Evolutionary conservation across 2,329 filamentous ascomycete species (phyloP).

Genomic region (Beauveria australis): DNA sequence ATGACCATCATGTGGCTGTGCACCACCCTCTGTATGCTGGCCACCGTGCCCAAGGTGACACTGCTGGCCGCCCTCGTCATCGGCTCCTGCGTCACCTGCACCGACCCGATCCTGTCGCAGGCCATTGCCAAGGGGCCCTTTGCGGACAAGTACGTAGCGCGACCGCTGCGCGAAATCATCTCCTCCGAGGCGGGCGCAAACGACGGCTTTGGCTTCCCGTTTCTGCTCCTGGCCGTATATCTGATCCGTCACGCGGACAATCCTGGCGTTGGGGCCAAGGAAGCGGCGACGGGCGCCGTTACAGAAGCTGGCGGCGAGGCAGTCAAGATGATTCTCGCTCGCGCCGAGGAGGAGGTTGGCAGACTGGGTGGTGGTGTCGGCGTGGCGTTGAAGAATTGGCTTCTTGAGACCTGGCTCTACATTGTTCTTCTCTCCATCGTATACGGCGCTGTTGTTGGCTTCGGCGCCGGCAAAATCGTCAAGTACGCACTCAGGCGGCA

Average conservation of each 20-base stretch:
- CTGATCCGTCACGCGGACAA: slow-evolving; percentile 46
- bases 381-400: slow-evolving; percentile 47
- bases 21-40: slow-evolving; percentile 47
- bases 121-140: slow-evolving; percentile 50
- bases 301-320: background rate
- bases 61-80: slow-evolving; percentile 48
- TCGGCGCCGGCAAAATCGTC: slow-evolving; percentile 36
- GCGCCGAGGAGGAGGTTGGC: slow-evolving; percentile 31
- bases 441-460: slow-evolving; percentile 46
- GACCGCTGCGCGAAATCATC: slow-evolving; percentile 51
- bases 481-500: slow-evolving; percentile 31
- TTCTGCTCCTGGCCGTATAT: slow-evolving; percentile 49
- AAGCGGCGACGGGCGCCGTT: background rate
- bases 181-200: slow-evolving; percentile 55
- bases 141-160: slow-evolving; percentile 51
- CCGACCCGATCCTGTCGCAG: slow-evolving; percentile 54
- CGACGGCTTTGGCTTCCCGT: slow-evolving; percentile 55
- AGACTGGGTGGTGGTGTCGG: slow-evolving; percentile 44
- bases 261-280: slow-evolving; percentile 16
- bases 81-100: slow-evolving; percentile 52
- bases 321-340: slow-evolving; percentile 14
- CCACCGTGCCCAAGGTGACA: slow-evolving; percentile 45
- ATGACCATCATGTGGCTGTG: slow-evolving; percentile 57
- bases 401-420: slow-evolving; percentile 52
- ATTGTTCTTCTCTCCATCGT: slow-evolving; percentile 44